Percentiles rank a stretch among this genome's conserved stretches.
Evolutionary conservation across 768 basidiomycete genomes (phyloP).

Genomic region (Naganishia friedmannii): DNA sequence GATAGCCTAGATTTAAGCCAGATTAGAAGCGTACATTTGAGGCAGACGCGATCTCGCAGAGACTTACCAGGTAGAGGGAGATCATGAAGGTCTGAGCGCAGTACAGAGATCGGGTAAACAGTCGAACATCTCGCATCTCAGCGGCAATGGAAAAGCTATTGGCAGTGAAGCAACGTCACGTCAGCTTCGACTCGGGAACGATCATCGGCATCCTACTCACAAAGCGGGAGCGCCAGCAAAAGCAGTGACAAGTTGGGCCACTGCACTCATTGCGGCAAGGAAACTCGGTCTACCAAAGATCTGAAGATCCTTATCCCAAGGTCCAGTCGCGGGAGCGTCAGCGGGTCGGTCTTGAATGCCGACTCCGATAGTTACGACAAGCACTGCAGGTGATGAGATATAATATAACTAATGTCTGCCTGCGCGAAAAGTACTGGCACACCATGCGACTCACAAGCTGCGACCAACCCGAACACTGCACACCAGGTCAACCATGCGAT

Average conservation of each 20-base stretch:
- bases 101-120: constrained; percentile 27
- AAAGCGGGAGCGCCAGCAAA: constrained; percentile 41
- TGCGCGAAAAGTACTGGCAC: background rate
- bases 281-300: constrained; percentile 36
- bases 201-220: constrained; percentile 2
- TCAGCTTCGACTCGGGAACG: background rate
- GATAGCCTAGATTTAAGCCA: constrained; percentile 32
- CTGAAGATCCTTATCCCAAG: constrained; percentile 38
- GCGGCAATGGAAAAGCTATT: constrained; percentile 27
- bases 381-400: constrained; percentile 25
- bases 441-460: constrained; percentile 16
- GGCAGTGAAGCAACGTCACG: background rate
- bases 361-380: constrained; percentile 40
- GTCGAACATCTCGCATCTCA: constrained; percentile 33
- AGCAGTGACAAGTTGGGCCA: constrained; percentile 47
- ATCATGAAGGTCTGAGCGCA: constrained; percentile 28
- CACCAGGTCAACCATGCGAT: constrained; percentile 47
- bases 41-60: background rate
- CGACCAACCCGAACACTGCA: constrained; percentile 36
- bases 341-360: constrained; percentile 37
- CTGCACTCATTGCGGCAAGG: constrained; percentile 48
- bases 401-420: background rate
- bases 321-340: constrained; percentile 29
- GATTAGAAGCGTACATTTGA: background rate
- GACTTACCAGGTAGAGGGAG: constrained; percentile 27